A percentile compares a stretch with the other conserved stretches of the same genome.
Evolutionary conservation across 2,329 filamentous ascomycete genomes (phyloP).

Genomic region (Paramyrothecium sp.): DNA sequence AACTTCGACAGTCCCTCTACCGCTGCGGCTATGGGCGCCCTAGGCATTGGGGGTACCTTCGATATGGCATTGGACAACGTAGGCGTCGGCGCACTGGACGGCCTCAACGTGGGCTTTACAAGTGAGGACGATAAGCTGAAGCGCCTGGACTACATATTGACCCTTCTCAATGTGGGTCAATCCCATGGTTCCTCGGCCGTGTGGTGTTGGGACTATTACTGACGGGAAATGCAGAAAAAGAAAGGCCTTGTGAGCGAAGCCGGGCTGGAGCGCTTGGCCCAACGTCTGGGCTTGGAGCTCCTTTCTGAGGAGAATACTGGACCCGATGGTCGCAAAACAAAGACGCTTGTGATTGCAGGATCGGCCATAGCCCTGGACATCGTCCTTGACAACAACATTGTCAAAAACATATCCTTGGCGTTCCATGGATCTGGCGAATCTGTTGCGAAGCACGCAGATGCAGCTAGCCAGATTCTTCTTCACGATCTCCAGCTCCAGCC

Average conservation of each 20-base stretch:
- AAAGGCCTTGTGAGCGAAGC: conserved; percentile 71
- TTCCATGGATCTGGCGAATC: conserved; percentile 60
- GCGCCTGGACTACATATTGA: conserved; percentile 51
- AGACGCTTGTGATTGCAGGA: conserved; percentile 61
- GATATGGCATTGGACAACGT: conserved; percentile 54
- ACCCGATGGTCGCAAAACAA: conserved; percentile 45
- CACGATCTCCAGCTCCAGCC: conserved; percentile 60
- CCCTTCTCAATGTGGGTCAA: conserved; percentile 44
- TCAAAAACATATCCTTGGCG: conserved; percentile 60
- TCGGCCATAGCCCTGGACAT: conserved; percentile 61
- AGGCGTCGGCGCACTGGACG: conserved; percentile 44
- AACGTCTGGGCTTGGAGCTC: conserved; percentile 64
- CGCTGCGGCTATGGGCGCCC: conserved; percentile 57
- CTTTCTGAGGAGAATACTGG: conserved; percentile 55
- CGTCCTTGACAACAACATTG: conserved; percentile 58
- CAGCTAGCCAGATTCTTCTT: conserved; percentile 64
- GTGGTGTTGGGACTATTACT: neutral
- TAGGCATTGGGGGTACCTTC: conserved; percentile 48
- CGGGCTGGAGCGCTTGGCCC: conserved; percentile 69
- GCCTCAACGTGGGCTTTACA: conserved; percentile 34
- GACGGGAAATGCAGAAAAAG: conserved; percentile 27
- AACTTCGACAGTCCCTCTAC: conserved; percentile 66
- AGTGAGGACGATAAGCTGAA: conserved; percentile 55
- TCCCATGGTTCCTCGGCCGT: neutral
- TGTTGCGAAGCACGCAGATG: conserved; percentile 58